Evolutionary conservation across 169 alveolate genomes (phyloP).

Genomic region (Plasmodium coatneyi): DNA sequence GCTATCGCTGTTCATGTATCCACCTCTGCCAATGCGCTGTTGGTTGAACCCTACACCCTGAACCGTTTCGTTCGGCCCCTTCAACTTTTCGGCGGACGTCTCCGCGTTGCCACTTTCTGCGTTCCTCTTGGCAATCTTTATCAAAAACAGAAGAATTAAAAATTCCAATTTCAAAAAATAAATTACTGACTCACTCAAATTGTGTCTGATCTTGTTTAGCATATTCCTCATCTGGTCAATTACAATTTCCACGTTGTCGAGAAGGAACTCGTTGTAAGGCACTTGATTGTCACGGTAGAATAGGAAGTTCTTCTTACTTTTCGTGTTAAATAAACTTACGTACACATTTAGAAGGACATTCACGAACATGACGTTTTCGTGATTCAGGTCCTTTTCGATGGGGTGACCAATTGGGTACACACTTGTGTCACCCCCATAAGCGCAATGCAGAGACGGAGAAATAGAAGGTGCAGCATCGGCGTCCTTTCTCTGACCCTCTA

Average conservation of each 20-base stretch:
- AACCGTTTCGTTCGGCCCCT: neutral
- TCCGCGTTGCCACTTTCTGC: neutral
- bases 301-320: constrained; percentile 9
- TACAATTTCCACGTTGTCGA: constrained; percentile 36
- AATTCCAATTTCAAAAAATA: constrained; percentile 37
- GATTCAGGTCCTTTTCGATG: neutral
- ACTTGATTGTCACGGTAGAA: constrained; percentile 53
- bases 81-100: neutral
- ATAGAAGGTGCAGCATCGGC: neutral
- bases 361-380: constrained; percentile 53
- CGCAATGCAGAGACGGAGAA: neutral
- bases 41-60: neutral
- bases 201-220: constrained; percentile 33
- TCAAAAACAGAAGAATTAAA: constrained; percentile 30
- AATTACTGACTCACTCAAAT: constrained; percentile 12
- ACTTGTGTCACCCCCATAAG: neutral
- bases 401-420: neutral
- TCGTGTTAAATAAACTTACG: constrained; percentile 28
- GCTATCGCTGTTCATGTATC: neutral
- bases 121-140: constrained; percentile 25
- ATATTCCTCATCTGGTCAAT: constrained; percentile 34
- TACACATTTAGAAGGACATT: constrained; percentile 51
- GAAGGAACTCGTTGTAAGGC: constrained; percentile 33
- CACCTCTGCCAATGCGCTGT: neutral
- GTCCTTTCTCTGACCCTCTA: neutral